phyloP scores from a whole-genome alignment of 176 grass and related monocot species.

The Oryza coarctata region DNA sequence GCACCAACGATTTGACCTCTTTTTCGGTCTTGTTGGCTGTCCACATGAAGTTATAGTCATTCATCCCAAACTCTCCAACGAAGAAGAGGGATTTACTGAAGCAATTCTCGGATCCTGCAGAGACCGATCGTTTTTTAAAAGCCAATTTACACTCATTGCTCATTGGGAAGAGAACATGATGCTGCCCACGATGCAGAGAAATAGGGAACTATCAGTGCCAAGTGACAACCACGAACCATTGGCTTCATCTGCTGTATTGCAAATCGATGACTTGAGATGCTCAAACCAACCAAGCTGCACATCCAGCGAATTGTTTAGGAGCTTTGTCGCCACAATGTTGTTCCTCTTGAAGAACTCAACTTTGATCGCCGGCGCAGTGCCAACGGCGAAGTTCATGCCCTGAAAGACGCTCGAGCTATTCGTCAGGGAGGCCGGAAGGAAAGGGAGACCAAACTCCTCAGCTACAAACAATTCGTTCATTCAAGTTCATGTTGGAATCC shows the following conservation, averaged over 20 bases:
- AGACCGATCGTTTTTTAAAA: neutral
- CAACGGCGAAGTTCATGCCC: constrained; percentile 58
- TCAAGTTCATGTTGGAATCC: neutral
- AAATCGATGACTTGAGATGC: constrained; percentile 41
- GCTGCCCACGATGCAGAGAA: neutral
- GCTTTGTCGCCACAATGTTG: neutral
- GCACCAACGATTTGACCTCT: neutral
- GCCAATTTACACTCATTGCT: neutral
- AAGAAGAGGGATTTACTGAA: constrained; percentile 13
- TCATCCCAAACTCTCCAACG: constrained; percentile 32
- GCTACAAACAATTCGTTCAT: constrained; percentile 13
- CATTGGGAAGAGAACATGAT: too few species aligned
- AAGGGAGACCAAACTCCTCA: constrained; percentile 41
- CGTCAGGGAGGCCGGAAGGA: constrained; percentile 19
- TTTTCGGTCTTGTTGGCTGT: neutral
- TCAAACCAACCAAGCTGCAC: constrained; percentile 58
- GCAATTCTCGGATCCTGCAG: neutral
- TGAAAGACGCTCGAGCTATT: neutral
- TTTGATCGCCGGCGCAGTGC: constrained; percentile 42
- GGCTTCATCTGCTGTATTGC: constrained; percentile 19
- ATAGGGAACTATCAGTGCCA: too few species aligned
- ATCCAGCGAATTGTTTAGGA: constrained; percentile 38
- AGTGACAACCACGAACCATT: neutral
- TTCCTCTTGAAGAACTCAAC: constrained; percentile 39
- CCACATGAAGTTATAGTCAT: constrained; percentile 20